phyloP scores from a whole-genome alignment of 1,284 basidiomycete species.

The Malassezia obtusa region DNA sequence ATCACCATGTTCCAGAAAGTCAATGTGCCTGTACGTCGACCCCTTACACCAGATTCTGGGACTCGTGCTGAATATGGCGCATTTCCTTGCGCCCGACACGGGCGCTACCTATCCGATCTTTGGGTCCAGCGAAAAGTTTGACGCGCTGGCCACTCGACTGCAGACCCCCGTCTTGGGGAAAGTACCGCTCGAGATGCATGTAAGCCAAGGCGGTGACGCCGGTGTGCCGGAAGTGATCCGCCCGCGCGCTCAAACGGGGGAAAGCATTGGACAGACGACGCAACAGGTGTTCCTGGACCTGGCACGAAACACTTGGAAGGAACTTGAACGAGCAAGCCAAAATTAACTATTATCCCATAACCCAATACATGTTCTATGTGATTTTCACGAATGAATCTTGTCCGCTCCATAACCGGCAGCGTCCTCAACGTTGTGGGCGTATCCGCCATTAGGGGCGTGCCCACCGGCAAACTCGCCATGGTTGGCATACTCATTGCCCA shows the following conservation, averaged over 20 bases:
- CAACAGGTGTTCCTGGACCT: conserved; percentile 22
- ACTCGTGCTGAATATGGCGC: conserved; percentile 78
- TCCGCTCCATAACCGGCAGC: too few species aligned
- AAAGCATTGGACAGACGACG: conserved; percentile 25
- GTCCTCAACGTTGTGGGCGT: too few species aligned
- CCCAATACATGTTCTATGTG: too few species aligned
- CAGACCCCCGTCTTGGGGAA: conserved; percentile 66
- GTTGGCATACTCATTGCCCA: too few species aligned
- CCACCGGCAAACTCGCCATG: too few species aligned
- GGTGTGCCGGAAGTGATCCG: conserved; percentile 55
- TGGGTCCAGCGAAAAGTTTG: conserved; percentile 63
- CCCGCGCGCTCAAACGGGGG: too few species aligned
- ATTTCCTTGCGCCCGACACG: conserved; percentile 75
- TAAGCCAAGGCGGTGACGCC: conserved; percentile 66
- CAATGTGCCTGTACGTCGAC: conserved; percentile 61
- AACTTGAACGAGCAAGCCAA: too few species aligned
- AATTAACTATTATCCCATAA: not conserved
- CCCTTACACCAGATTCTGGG: conserved; percentile 64
- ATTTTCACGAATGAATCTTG: not conserved
- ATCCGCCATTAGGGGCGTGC: too few species aligned
- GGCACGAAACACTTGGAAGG: conserved; percentile 9
- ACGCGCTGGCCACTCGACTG: conserved; percentile 58
- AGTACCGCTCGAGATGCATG: conserved; percentile 67
- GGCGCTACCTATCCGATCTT: conserved; percentile 65
- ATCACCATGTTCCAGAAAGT: conserved; percentile 88